These are phyloP conservation scores for Psilocybe azurescens DNA, from an alignment of 768 basidiomycete genomes.

Conservation along the genomic window DNA sequence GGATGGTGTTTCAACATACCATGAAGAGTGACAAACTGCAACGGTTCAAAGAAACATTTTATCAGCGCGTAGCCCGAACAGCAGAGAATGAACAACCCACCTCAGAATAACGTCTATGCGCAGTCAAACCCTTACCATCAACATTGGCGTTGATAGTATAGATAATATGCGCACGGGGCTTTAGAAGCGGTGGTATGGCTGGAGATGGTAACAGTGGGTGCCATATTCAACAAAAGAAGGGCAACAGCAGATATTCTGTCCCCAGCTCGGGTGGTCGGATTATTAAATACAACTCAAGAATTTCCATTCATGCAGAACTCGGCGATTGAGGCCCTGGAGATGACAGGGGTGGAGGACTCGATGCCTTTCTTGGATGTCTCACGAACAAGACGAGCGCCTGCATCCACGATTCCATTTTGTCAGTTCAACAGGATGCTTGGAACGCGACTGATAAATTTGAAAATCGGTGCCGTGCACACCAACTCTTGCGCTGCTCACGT, in stretches of 20 bases:
- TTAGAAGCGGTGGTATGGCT: slow-evolving; percentile 50
- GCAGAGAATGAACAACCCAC: slow-evolving; percentile 24
- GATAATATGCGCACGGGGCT: slow-evolving; percentile 50
- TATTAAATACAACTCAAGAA: slow-evolving; percentile 13
- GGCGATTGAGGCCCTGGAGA: not conserved
- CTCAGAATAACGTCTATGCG: slow-evolving; percentile 50
- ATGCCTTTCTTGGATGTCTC: not conserved
- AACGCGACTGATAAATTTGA: not conserved
- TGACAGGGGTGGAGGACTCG: not conserved
- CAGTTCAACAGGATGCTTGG: not conserved
- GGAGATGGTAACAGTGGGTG: slow-evolving; percentile 22
- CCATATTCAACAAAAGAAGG: slow-evolving; percentile 13
- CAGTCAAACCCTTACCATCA: slow-evolving; percentile 36
- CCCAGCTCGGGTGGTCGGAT: not conserved
- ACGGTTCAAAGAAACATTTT: not conserved
- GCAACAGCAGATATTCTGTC: not conserved
- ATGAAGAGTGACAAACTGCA: slow-evolving; percentile 45
- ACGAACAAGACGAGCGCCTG: not conserved
- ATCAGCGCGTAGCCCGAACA: not conserved
- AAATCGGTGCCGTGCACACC: not conserved
- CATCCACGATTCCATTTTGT: not conserved
- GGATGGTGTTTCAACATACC: slow-evolving; percentile 13
- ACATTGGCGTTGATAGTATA: slow-evolving; percentile 44
- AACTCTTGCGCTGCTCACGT: too few relatives aligned
- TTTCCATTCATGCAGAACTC: slow-evolving; percentile 23